Percentiles rank a stretch among this genome's conserved stretches.
Evolutionary conservation across 2,329 filamentous ascomycete species (phyloP).

Genomic region (Zasmidium angulare): DNA sequence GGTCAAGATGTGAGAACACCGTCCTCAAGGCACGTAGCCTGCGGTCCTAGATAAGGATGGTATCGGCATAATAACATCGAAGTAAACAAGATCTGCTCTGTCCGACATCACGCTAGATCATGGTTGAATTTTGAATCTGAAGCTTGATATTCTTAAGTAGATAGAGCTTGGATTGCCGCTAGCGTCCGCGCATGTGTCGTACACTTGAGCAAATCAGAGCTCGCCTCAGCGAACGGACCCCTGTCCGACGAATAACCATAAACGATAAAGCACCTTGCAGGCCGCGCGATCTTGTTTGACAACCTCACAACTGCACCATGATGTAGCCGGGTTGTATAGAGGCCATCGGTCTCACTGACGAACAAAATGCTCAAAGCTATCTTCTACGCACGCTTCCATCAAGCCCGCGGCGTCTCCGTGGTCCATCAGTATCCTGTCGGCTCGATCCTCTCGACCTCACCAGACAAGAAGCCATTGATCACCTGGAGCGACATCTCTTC

Average conservation of each 20-base stretch:
- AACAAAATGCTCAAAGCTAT: slow-evolving; percentile 59
- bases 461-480: slow-evolving; percentile 17
- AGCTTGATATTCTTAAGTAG: slow-evolving; percentile 8
- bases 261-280: not conserved
- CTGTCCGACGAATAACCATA: not conserved
- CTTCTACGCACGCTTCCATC: slow-evolving; percentile 67
- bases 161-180: slow-evolving; percentile 1
- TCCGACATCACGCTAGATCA: too few relatives aligned
- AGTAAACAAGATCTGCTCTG: too few relatives aligned
- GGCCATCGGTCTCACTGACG: not conserved
- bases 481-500: slow-evolving; percentile 78
- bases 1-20: slow-evolving; percentile 34
- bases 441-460: slow-evolving; percentile 23
- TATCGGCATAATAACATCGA: too few relatives aligned
- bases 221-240: not conserved
- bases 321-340: not conserved
- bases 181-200: not conserved
- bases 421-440: slow-evolving; percentile 32
- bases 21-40: too few relatives aligned
- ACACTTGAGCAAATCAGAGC: not conserved
- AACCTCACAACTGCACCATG: not conserved
- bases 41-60: too few relatives aligned
- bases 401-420: slow-evolving; percentile 42
- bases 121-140: not conserved
- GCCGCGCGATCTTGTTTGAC: not conserved